A percentile compares a stretch with the other conserved stretches of the same genome.
Conservation (phyloP, 2,329 filamentous ascomycete species). For the Monilinia aucupariae region DNA sequence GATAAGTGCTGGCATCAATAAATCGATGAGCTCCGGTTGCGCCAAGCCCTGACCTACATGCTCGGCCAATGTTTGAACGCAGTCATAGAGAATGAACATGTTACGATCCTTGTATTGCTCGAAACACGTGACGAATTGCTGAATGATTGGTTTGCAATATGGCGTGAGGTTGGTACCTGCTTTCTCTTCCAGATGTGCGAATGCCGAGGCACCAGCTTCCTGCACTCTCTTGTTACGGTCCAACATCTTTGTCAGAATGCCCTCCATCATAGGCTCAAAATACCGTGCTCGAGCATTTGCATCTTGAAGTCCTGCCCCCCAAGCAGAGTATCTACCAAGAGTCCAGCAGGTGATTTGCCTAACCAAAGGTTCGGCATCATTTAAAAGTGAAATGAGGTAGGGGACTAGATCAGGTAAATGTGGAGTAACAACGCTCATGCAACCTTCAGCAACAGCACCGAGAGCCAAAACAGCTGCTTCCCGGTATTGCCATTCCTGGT, state of each 20-base stretch:
- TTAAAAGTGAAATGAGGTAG: slow-evolving; percentile 80
- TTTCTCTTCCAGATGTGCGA: slow-evolving; percentile 93
- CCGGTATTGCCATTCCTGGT: slow-evolving; percentile 83
- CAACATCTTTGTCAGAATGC: slow-evolving; percentile 88
- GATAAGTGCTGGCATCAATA: slow-evolving; percentile 90
- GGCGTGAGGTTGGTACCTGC: slow-evolving; percentile 73
- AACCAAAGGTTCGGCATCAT: slow-evolving; percentile 83
- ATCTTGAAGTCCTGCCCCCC: slow-evolving; percentile 74
- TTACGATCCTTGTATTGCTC: slow-evolving; percentile 96
- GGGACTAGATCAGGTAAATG: slow-evolving; percentile 87
- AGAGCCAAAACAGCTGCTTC: slow-evolving; percentile 93
- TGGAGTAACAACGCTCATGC: slow-evolving; percentile 81
- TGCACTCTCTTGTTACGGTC: slow-evolving; percentile 98
- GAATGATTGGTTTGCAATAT: slow-evolving; percentile 84
- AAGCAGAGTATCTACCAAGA: slow-evolving; percentile 84
- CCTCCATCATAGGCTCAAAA: slow-evolving; percentile 97
- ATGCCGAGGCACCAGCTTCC: slow-evolving; percentile 90
- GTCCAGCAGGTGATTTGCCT: slow-evolving; percentile 98
- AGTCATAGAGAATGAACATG: slow-evolving; percentile 98
- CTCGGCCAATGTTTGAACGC: slow-evolving; percentile 93
- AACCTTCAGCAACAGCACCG: slow-evolving; percentile 91
- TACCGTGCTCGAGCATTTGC: slow-evolving; percentile 64
- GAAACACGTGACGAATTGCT: slow-evolving; percentile 90
- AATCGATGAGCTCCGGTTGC: slow-evolving; percentile 70
- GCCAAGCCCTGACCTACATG: slow-evolving; percentile 78